Evolutionary conservation across 2,329 filamentous ascomycete genomes (phyloP), one percentile per base, ranked within the genome.

Genomic region (Penicillium digitatum): DNA sequence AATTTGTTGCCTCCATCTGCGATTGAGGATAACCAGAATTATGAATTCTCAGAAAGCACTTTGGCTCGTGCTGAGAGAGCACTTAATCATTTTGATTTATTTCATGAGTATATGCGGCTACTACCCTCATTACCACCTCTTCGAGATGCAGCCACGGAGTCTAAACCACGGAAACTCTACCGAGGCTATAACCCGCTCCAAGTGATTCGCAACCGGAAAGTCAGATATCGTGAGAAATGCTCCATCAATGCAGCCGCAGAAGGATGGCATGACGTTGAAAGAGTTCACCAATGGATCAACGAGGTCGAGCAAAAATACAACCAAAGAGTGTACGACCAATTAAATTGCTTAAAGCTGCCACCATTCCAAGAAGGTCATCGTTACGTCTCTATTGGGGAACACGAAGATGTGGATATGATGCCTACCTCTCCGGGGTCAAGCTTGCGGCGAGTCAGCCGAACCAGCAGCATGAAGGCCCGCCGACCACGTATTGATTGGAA

Each of bases 131-230:
- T 97, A 0, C 89, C 91, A 9, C 90, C 90, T 0, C 74, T 97
- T 32, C 70, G 64, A 31, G 62, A 56, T 18, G 48, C n/a, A 37
- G 37, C 40, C 12, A 58, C 58, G 11, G 45, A 64, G 22, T 44
- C 62, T 42, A 55, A 59, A 24, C 32, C 5, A 63, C 71, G 0
- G 66, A 72, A 55, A 72, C 75, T 58, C 66, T 74, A 88, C 5
- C 86, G 92, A 49, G 76, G 79, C 2, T 97, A 97, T 70, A 96
- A 99, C 69, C 94, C 93, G 5, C 75, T 99, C 24, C 94, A 97
- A 72, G 90, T 90, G 64, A 88, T 97, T 52, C 87, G 94, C 20
- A 97, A 99, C 68, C 83, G 93, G 45, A 93, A 92, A 69, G 83
- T 94, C 12, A 82, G 94, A 59, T 87, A 87, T 26, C 83, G 92